Percentiles rank a stretch among this genome's conserved stretches.
Conservation (phyloP, 2,329 filamentous ascomycete species). For the Cercospora nicotianae region DNA sequence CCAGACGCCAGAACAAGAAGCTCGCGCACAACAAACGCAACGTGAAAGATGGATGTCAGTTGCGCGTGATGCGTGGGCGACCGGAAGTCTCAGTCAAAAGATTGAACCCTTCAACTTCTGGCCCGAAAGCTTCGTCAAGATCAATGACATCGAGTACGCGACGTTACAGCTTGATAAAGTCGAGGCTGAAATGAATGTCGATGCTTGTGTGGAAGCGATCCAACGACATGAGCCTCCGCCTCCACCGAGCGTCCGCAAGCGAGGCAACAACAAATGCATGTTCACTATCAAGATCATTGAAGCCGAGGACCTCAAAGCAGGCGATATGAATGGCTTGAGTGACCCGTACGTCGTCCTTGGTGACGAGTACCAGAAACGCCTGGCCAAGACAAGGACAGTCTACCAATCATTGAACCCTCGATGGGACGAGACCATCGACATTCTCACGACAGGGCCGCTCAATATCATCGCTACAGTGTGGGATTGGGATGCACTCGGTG, state of each 20-base stretch:
- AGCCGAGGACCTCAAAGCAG: constrained; percentile 96
- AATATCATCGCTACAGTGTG: constrained; percentile 97
- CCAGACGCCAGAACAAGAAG: constrained; percentile 81
- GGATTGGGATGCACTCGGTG: constrained; percentile 96
- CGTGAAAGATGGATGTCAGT: constrained; percentile 93
- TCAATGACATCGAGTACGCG: constrained; percentile 96
- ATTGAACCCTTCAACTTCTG: constrained; percentile 97
- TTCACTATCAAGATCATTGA: constrained; percentile 99
- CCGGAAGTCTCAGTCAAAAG: constrained; percentile 71
- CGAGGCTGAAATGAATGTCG: constrained; percentile 86
- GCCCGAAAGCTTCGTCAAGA: constrained; percentile 90
- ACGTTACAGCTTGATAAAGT: constrained; percentile 89
- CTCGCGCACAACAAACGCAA: constrained; percentile 71
- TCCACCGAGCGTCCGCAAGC: constrained; percentile 64
- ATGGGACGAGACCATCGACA: constrained; percentile 97
- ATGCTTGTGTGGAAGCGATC: constrained; percentile 81
- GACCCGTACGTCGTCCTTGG: constrained; percentile 97
- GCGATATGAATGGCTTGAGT: constrained; percentile 88
- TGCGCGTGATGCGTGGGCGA: constrained; percentile 86
- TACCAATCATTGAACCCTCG: constrained; percentile 87
- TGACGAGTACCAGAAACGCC: constrained; percentile 94
- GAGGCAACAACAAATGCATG: constrained; percentile 75
- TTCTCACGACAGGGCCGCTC: constrained; percentile 84
- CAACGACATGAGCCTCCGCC: constrained; percentile 70
- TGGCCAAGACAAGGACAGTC: constrained; percentile 91